Evolutionary conservation across 257 asterid species (phyloP).

Genomic region (Avicennia marina): DNA sequence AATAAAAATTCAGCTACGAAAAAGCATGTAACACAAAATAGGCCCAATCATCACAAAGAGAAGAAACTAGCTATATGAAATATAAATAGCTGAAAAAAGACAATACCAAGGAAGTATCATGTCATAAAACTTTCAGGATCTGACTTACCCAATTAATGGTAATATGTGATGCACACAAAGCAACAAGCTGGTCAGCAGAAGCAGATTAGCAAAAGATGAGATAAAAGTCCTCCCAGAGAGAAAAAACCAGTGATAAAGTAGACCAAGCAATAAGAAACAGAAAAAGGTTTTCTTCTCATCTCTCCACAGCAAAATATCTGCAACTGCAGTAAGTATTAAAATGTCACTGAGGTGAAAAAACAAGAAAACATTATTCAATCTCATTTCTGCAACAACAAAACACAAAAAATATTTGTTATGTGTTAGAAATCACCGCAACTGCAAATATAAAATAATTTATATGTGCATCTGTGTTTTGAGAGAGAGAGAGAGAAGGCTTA

Average conservation of each 20-base stretch:
- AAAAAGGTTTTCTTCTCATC: constrained; percentile 72
- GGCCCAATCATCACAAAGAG: background rate
- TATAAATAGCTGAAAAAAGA: constrained; percentile 3
- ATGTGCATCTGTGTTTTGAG: too few relatives aligned
- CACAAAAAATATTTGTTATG: too few relatives aligned
- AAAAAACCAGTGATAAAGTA: constrained; percentile 81
- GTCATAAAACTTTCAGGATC: too few relatives aligned
- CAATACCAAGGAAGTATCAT: too few relatives aligned
- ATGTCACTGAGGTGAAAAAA: constrained; percentile 21
- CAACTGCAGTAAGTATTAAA: constrained; percentile 54
- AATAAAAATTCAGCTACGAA: too few relatives aligned
- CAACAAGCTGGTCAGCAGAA: constrained; percentile 47
- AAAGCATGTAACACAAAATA: background rate
- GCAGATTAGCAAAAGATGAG: constrained; percentile 67
- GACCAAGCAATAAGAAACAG: constrained; percentile 49
- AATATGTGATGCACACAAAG: constrained; percentile 59
- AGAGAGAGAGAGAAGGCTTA: too few relatives aligned
- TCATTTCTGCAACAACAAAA: too few relatives aligned
- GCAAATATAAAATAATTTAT: too few relatives aligned
- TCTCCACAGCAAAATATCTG: constrained; percentile 94
- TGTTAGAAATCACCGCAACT: too few relatives aligned
- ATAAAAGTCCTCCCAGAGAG: constrained; percentile 67
- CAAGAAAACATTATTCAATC: too few relatives aligned
- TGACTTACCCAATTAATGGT: constrained; percentile 68
- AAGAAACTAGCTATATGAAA: constrained; percentile 12